phyloP scores from a whole-genome alignment of 2,329 filamentous ascomycete genomes.

The Fusarium tupiense region DNA sequence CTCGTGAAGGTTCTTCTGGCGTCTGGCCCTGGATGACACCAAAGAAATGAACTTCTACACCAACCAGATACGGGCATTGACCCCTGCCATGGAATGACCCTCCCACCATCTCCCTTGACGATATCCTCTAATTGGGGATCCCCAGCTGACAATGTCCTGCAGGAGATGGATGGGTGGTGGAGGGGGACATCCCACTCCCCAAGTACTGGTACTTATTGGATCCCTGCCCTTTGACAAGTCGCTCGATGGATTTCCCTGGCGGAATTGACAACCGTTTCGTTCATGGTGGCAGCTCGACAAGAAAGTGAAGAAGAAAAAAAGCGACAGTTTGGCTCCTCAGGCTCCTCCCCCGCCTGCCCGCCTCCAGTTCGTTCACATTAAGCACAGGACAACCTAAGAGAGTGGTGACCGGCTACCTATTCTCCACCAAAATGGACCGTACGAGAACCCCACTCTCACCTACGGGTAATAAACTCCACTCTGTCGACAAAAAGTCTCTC shows the following conservation, averaged over 20 bases:
- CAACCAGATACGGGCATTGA: conserved; percentile 17
- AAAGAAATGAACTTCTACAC: not conserved
- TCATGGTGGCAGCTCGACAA: not conserved
- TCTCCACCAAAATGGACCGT: conserved; percentile 8
- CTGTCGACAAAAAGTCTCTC: conserved; percentile 35
- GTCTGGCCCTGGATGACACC: not conserved
- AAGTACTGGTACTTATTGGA: conserved; percentile 22
- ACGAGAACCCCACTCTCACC: conserved; percentile 23
- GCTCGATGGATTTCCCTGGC: not conserved
- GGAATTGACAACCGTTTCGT: not conserved
- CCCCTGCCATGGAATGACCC: conserved; percentile 9
- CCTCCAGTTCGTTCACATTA: not conserved
- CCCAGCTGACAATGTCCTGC: conserved; percentile 35
- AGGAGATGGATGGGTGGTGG: conserved; percentile 17
- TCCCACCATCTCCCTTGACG: conserved; percentile 9
- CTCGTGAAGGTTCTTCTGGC: conserved; percentile 13
- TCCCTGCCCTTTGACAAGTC: conserved; percentile 3
- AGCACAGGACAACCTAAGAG: not conserved
- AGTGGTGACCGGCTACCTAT: conserved; percentile 3
- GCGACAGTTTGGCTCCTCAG: conserved; percentile 5
- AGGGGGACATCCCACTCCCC: conserved; percentile 1
- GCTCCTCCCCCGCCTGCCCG: conserved; percentile 10
- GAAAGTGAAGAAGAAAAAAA: not conserved
- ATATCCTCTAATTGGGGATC: conserved; percentile 7
- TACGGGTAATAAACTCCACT: conserved; percentile 21